Base-by-base conservation (phyloP, 1,284 basidiomycete species). In the Megacollybia platyphylla region DNA sequence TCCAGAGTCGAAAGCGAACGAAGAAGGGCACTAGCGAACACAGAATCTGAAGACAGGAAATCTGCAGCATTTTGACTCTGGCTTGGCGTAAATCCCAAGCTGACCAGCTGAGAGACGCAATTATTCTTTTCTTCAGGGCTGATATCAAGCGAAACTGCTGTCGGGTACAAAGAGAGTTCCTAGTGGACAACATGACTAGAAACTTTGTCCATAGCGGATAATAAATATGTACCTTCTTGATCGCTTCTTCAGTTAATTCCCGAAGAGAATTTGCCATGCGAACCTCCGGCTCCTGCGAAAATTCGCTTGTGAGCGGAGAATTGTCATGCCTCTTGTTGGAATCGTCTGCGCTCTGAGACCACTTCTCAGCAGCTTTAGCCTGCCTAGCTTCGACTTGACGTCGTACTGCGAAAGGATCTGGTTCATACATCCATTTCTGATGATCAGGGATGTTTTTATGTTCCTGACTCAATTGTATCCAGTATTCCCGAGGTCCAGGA, bases 361-460 rank as follows among this genome's bases (percentile, higher is more conserved):
- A 64, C 53, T 61, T 70, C 54, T 69, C 62, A 8, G 64, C 59
- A 18, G 67, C 65, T 48, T 76, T 76, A 31, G 62, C 67, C 54
- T 86, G 83, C 36, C 83, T 66, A 38, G 73, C 69, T 28, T 76
- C 71, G 0, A 87, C 81, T 47, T 71, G 67, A 49, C 76, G 76
- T 46, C 70, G 70, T 6, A 87, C 86, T 28, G 73, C 71, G 55
- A 92, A 93, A 1, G 89, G 90, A 61, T 93, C 88, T 5, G 76
- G 64, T n/a, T 74, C 70, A 57, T 85, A 93, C 72, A 88, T 81
- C 89, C 89, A 93, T 41, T 71, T 74, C 55, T 77, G 71, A 58
- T 90, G 85, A 1, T 77, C 70, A 1, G 79, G 76, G 1, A 70
- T 67, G 15, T 63, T 63, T 48, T 80, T 81, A 50, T 87, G 85